These are phyloP conservation scores for Dictyostelium capitatum DNA, from an alignment of 78 protist genomes.

Conservation along the genomic window DNA sequence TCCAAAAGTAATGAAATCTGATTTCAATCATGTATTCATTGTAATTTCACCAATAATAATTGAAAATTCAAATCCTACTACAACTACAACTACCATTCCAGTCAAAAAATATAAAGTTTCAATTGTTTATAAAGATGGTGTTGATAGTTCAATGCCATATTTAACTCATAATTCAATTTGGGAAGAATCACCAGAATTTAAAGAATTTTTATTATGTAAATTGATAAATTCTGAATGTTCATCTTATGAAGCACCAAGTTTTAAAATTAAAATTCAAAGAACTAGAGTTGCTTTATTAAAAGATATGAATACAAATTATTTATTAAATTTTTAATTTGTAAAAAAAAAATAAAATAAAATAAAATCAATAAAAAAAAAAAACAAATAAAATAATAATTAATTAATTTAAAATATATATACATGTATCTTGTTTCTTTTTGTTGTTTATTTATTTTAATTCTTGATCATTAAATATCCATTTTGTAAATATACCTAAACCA, in stretches of 20 bases:
- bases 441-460: background rate
- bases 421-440: background rate
- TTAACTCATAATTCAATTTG: slow-evolving; percentile 40
- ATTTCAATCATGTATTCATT: slow-evolving; percentile 81
- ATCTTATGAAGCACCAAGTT: slow-evolving; percentile 77
- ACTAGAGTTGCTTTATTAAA: slow-evolving; percentile 56
- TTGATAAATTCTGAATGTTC: slow-evolving; percentile 73
- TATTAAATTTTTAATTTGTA: background rate
- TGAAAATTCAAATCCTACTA: slow-evolving; percentile 9
- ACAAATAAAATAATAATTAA: background rate
- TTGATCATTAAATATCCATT: slow-evolving; percentile 1
- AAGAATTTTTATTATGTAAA: slow-evolving; percentile 60
- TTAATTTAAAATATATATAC: background rate
- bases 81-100: background rate
- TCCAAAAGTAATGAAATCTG: slow-evolving; percentile 80
- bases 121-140: slow-evolving; percentile 69
- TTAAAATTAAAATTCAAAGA: slow-evolving; percentile 79
- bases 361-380: background rate
- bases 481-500: background rate
- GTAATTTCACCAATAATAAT: slow-evolving; percentile 26
- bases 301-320: slow-evolving; percentile 38
- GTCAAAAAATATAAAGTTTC: slow-evolving; percentile 32
- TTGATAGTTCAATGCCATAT: slow-evolving; percentile 7
- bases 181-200: slow-evolving; percentile 41
- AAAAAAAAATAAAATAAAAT: background rate